Evolutionary conservation across 306 rosid genomes (phyloP).

Genomic region (Vachellia pachyceras): DNA sequence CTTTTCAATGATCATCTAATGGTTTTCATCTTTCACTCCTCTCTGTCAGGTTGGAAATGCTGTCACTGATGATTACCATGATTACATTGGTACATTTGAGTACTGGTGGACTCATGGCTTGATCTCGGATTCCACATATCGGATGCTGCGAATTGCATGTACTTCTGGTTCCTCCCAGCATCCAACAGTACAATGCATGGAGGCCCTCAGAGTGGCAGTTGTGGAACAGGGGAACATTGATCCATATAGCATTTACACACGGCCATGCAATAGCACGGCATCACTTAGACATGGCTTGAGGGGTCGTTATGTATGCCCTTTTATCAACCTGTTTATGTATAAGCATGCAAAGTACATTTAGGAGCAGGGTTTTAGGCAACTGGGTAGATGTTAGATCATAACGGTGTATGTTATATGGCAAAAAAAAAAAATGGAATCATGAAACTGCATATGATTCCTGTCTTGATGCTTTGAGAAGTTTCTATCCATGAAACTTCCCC

Average conservation of each 20-base stretch:
- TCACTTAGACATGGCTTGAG: slow-evolving; percentile 64
- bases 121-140: slow-evolving; percentile 74
- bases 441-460: slow-evolving; percentile 13
- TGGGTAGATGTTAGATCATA: slow-evolving; percentile 28
- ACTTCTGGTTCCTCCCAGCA: slow-evolving; percentile 62
- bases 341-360: neutral
- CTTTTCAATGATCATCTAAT: slow-evolving; percentile 24
- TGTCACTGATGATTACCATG: slow-evolving; percentile 78
- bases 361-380: neutral
- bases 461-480: neutral
- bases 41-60: slow-evolving; percentile 75
- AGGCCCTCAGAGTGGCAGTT: slow-evolving; percentile 52
- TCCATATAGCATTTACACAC: slow-evolving; percentile 73
- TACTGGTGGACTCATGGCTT: slow-evolving; percentile 84
- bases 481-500: neutral
- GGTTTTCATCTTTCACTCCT: slow-evolving; percentile 33
- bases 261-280: slow-evolving; percentile 58
- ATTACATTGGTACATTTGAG: slow-evolving; percentile 70
- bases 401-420: too few species aligned
- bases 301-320: slow-evolving; percentile 81
- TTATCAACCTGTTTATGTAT: neutral
- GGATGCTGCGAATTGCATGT: slow-evolving; percentile 48
- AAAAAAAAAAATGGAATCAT: slow-evolving; percentile 5
- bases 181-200: slow-evolving; percentile 59
- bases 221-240: slow-evolving; percentile 72